Conservation (phyloP, 2,329 filamentous ascomycete species). For the Pseudopyrenochaeta lycopersici region DNA sequence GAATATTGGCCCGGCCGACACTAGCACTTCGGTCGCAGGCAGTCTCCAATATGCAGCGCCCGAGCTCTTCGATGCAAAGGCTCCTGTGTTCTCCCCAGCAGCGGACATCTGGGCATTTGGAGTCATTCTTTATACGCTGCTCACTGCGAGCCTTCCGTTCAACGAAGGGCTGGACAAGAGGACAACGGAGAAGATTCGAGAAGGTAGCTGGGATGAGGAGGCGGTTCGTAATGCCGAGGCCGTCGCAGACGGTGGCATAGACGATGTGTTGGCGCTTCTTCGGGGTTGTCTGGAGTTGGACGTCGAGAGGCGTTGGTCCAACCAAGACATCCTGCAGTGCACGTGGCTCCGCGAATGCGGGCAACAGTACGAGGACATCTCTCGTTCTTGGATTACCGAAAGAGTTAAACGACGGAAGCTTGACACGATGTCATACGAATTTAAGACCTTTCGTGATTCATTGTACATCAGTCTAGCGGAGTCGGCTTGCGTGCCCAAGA, state of each 20-base stretch:
- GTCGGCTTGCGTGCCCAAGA: no score
- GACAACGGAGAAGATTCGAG: conserved; percentile 66
- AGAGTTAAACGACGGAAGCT: no score
- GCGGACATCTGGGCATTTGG: conserved; percentile 75
- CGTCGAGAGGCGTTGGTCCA: conserved; percentile 63
- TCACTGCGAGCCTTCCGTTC: conserved; percentile 70
- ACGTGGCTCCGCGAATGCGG: conserved; percentile 60
- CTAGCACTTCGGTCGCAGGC: conserved; percentile 66
- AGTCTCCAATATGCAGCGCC: conserved; percentile 66
- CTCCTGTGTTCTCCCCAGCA: conserved; percentile 59
- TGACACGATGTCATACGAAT: no score
- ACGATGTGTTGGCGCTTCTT: conserved; percentile 65
- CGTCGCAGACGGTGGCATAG: conserved; percentile 43
- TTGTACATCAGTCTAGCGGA: no score
- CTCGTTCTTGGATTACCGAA: conserved; percentile 38
- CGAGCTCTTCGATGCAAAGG: conserved; percentile 54
- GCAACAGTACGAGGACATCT: conserved; percentile 37
- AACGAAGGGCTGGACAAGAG: conserved; percentile 67
- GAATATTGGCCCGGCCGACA: conserved; percentile 64
- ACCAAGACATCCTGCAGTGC: conserved; percentile 64
- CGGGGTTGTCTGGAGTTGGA: conserved; percentile 68
- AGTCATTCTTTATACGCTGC: conserved; percentile 68
- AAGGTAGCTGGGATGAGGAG: conserved; percentile 66
- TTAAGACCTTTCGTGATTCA: no score
- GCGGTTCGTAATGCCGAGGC: conserved; percentile 57